Base-by-base conservation (phyloP, 495 filamentous ascomycete genomes). In the Penicillium chermesinum region DNA sequence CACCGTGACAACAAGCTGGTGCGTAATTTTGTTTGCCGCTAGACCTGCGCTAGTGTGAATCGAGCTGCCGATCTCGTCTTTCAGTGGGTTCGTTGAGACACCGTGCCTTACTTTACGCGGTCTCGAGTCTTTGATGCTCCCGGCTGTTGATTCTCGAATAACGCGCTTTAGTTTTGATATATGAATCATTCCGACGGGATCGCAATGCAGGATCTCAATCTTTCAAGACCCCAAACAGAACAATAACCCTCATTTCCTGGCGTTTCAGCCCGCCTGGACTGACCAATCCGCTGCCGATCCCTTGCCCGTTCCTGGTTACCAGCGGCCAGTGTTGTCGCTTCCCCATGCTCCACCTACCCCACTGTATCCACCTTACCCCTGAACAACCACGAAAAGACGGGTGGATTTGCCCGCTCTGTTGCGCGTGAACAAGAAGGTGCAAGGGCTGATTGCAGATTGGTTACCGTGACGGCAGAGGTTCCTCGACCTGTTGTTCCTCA, bases 301-400 rank as follows among this genome's bases (percentile, higher is more conserved):
- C 55, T 54, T 50, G 49, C 54, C 49, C 49, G 57, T 61, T 56
- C 60, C 57, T 63, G 53, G 30, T 45, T 25, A 30, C 38, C 21
- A 3, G 30, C 18, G 12, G 30, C 53, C 48, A 54, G 22, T 53
- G 51, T 12, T n/a, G 10, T 14, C 41, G 7, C 38, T 36, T 33
- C 32, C 17, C 33, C 33, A 5, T n/a, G 2, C 32, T 37, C 10
- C 41, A 22, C 50, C n/a, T 53, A 53, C 48, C 37, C 50, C 53
- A 13, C 20, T 17, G 17, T 35, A n/a, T 48, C 60, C 60, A 61
- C 54, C 58, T 58, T 63, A 61, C 60, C 60, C 60, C 60, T 63
- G 60, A 63, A 51, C 45, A 54, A 20, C 20, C 13, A 18, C 13
- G 7, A 0, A 1, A 15, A 33, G 41, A 32, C 41, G 25, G 41